Base-by-base conservation (phyloP, 208 protist species). In the Wallacemonas sp. region DNA sequence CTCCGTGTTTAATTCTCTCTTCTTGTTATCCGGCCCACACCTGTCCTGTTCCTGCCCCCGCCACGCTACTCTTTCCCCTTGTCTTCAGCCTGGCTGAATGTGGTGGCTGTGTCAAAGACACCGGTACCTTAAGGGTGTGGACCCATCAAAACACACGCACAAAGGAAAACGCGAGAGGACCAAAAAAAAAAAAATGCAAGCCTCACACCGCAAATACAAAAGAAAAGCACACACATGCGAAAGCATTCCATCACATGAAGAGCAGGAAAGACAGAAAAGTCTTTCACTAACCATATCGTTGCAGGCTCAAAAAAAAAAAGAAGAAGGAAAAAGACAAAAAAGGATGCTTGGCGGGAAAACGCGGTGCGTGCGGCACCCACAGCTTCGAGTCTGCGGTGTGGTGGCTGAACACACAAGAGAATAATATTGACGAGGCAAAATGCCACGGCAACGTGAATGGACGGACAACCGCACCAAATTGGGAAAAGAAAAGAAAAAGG, bases 101-200 rank as follows among this genome's bases (percentile, higher is more conserved):
- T 4, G n/a, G n/a, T n/a, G n/a, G n/a, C n/a, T n/a, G n/a, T n/a
- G n/a, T n/a, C n/a, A n/a, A 39, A 39, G 17, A 39, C n/a, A 5
- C 22, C 36, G 3, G 26, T 27, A 4, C 13, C 26, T 17, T 69
- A 52, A 58, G 48, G 34, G 60, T 50, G 19, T 55, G 36, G 10
- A 36, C 33, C 45, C 33, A 66, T 57, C 45, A 66, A 66, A 66
- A 44, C 37, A 38, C 19, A n/a, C n/a, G n/a, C n/a, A 44, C 37
- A 62, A 44, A n/a, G 29, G 15, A 41, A 30, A 44, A 46, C 15
- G n/a, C 41, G 3, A 46, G n/a, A 4, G 5, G 24, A 46, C 17
- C 41, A 46, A n/a, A 46, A 37, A 57, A 39, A 57, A 37, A 38
- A n/a, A 57, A 57, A 57, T 26, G 38, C 22, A 10, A 22, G 22